These are phyloP conservation scores for Pleurotus djamor DNA, from an alignment of 768 basidiomycete species.

Conservation along the genomic window DNA sequence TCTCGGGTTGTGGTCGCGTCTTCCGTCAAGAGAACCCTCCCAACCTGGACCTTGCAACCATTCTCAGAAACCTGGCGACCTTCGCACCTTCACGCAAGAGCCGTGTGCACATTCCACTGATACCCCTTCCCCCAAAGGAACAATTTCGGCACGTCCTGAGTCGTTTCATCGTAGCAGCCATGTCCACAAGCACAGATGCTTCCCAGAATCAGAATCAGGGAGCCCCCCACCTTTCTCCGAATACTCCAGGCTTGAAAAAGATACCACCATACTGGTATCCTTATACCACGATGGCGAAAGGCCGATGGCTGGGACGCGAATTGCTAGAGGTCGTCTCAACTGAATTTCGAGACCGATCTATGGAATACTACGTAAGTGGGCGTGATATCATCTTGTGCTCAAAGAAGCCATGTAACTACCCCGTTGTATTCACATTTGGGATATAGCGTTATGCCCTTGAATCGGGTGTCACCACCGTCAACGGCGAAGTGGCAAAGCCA, in stretches of 20 bases:
- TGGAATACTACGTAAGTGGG: slow-evolving; percentile 90
- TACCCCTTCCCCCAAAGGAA: slow-evolving; percentile 45
- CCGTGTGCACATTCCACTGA: slow-evolving; percentile 37
- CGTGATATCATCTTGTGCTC: background rate
- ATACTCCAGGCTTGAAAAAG: slow-evolving; percentile 62
- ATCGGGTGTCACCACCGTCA: slow-evolving; percentile 93
- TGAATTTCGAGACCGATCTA: slow-evolving; percentile 89
- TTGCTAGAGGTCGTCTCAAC: slow-evolving; percentile 91
- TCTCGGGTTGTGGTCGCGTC: background rate
- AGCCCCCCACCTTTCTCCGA: slow-evolving; percentile 8
- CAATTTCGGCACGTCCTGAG: slow-evolving; percentile 58
- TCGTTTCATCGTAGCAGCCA: slow-evolving; percentile 49
- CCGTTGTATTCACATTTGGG: background rate
- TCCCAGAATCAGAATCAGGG: slow-evolving; percentile 1
- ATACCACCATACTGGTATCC: slow-evolving; percentile 91
- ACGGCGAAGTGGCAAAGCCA: slow-evolving; percentile 82
- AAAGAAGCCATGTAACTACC: background rate
- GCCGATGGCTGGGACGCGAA: slow-evolving; percentile 85
- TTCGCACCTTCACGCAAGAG: slow-evolving; percentile 23
- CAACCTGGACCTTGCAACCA: background rate
- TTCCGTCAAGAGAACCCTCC: background rate
- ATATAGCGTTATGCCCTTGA: slow-evolving; percentile 62
- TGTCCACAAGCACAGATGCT: slow-evolving; percentile 37
- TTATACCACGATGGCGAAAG: slow-evolving; percentile 91
- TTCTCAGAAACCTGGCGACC: slow-evolving; percentile 9